Evolutionary conservation across 2,329 filamentous ascomycete genomes (phyloP), one percentile per base, ranked within the genome.

Genomic region (Gnomoniopsis sp.): DNA sequence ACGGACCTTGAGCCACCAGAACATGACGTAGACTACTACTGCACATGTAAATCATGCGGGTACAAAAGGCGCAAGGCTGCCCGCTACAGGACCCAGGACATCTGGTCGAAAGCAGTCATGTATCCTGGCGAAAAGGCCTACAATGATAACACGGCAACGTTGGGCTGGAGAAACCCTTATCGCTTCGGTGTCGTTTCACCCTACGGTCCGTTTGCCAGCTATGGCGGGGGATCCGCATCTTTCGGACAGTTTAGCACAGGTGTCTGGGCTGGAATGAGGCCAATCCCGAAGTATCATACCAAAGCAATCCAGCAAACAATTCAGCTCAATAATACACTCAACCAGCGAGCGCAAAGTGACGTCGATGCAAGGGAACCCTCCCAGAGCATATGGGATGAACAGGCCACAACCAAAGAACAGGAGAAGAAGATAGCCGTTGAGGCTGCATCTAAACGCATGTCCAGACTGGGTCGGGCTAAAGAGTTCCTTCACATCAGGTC

Each of bases 61-160:
- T 79, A 77, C 60, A 62, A 71, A 53, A 61, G 59, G 17, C 65
- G 61, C 49, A 78, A 78, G 62, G 65, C 65, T 55, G 61, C 57
- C n/a, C 71, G 77, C 7, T 68, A 74, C 23, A 51, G 50, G 4
- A 69, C 77, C 2, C 74, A 76, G 55, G 67, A 75, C 6, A 68
- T 68, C 62, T 79, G 77, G 77, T 72, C 72, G 19, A 70, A 71
- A 58, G 77, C 77, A 1, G 77, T 79, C 55, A 75, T 77, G 70
- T 79, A 79, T 62, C 76, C 76, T 36, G 75, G 76, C 64, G 67
- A 74, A 62, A 70, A 71, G 61, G 46, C 66, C 3, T 74, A 74
- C 60, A 69, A 71, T 59, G 68, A 71, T 58, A 64, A 58, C 49
- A 60, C 55, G 47, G 46, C 26, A 23, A 62, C 33, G 14, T 63